Evolutionary conservation across 164 flowering plant genomes (phyloP).

Genomic region (Buxus sempervirens): DNA sequence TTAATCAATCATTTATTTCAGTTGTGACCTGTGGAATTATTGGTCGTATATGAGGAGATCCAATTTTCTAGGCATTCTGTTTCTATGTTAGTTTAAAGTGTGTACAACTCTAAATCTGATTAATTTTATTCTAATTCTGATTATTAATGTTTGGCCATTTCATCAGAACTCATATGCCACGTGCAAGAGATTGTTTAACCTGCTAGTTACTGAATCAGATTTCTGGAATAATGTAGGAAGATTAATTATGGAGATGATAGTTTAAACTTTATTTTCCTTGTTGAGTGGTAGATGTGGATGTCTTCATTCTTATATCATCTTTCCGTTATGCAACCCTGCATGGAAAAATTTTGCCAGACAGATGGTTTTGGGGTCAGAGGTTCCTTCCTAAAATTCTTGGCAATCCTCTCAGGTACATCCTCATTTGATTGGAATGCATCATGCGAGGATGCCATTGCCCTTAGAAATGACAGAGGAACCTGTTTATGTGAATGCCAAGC

Average conservation of each 20-base stretch:
- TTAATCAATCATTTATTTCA: no score
- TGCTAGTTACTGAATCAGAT: no score
- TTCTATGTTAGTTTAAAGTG: background rate
- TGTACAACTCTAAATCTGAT: background rate
- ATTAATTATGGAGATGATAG: background rate
- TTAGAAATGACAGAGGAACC: constrained; percentile 93
- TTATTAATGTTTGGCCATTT: no score
- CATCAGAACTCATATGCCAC: no score
- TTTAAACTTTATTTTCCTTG: background rate
- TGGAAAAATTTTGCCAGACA: background rate
- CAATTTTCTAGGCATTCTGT: background rate
- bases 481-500: constrained; percentile 97
- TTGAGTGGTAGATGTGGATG: background rate
- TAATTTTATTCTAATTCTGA: background rate
- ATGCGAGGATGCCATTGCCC: constrained; percentile 82
- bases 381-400: background rate
- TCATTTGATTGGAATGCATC: constrained; percentile 67
- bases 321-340: background rate
- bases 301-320: background rate
- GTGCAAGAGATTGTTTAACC: no score
- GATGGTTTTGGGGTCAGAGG: background rate
- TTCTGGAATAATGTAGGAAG: background rate
- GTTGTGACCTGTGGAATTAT: background rate
- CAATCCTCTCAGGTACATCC: constrained; percentile 58
- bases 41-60: background rate